These are phyloP conservation scores for Stachybotrys elegans DNA, from an alignment of 2,329 filamentous ascomycete genomes.

Conservation along the genomic window DNA sequence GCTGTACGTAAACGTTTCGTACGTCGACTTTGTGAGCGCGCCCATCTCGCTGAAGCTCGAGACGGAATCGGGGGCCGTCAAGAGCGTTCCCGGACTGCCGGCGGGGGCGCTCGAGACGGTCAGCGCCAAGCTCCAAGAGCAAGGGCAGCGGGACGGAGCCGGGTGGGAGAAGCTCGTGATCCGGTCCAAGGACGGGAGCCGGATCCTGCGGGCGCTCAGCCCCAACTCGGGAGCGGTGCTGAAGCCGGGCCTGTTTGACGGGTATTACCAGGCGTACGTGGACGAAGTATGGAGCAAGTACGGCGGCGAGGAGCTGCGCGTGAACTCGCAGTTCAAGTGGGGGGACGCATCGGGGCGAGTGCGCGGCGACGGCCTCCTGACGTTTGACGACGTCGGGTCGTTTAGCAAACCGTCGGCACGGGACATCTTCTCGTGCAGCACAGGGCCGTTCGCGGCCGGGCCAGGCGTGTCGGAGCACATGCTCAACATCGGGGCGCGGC, in stretches of 20 bases:
- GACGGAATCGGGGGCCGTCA: conserved; percentile 37
- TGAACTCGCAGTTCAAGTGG: conserved; percentile 51
- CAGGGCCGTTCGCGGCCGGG: conserved; percentile 50
- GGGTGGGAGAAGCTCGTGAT: conserved; percentile 50
- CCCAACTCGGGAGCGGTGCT: conserved; percentile 45
- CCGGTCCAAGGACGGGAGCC: conserved; percentile 27
- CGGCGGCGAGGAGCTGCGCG: conserved; percentile 32
- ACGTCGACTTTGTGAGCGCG: conserved; percentile 69
- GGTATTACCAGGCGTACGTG: conserved; percentile 47
- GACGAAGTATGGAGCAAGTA: conserved; percentile 49
- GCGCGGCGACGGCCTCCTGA: conserved; percentile 26
- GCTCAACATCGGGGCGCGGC: conserved; percentile 64
- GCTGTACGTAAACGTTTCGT: conserved; percentile 64
- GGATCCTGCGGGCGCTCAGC: conserved; percentile 45
- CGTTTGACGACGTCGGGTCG: conserved; percentile 36
- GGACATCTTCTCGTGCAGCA: conserved; percentile 49
- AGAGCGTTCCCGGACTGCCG: conserved; percentile 45
- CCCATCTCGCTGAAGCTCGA: conserved; percentile 55
- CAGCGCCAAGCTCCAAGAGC: conserved; percentile 37
- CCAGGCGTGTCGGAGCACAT: conserved; percentile 37
- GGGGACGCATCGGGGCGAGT: conserved; percentile 43
- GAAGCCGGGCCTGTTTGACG: conserved; percentile 37
- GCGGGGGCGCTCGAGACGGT: conserved; percentile 40
- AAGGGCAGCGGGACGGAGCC: conserved; percentile 39
- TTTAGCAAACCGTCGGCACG: conserved; percentile 42